Evolutionary conservation across 306 rosid genomes (phyloP).

Genomic region (Rosa rugosa): DNA sequence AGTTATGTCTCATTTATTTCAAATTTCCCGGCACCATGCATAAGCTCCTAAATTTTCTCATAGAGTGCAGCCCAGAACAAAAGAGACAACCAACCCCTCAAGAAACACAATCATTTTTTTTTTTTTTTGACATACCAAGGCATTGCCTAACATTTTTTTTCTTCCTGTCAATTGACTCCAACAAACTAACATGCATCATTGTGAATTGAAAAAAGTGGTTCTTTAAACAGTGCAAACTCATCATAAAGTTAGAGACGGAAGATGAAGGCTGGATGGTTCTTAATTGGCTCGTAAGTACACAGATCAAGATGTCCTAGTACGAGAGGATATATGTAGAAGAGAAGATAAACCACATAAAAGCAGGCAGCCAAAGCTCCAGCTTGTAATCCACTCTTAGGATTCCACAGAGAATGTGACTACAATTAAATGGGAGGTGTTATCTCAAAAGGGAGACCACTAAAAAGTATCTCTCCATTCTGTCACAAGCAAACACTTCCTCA

Average conservation of each 20-base stretch:
- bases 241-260: not conserved
- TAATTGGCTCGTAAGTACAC: not conserved
- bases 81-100: not conserved
- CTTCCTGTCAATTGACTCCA: not conserved
- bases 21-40: not conserved
- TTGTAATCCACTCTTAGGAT: not conserved
- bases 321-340: not conserved
- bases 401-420: not conserved
- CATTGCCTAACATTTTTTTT: not conserved
- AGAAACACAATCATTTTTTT: not conserved
- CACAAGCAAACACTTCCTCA: slow-evolving; percentile 24
- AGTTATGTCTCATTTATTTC: not conserved
- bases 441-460: not conserved
- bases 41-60: too few relatives aligned
- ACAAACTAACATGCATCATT: too few relatives aligned
- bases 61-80: not conserved
- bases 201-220: not conserved
- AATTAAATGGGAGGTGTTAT: not conserved
- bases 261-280: not conserved
- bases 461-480: slow-evolving; percentile 3
- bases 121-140: not conserved
- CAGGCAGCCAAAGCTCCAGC: slow-evolving; percentile 11
- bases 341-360: not conserved
- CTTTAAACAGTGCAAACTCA: not conserved
- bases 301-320: not conserved